A percentile compares a stretch with the other conserved stretches of the same genome.
Evolutionary conservation across 305 asterid genomes (phyloP).

Genomic region (Fraxinus floribunda): DNA sequence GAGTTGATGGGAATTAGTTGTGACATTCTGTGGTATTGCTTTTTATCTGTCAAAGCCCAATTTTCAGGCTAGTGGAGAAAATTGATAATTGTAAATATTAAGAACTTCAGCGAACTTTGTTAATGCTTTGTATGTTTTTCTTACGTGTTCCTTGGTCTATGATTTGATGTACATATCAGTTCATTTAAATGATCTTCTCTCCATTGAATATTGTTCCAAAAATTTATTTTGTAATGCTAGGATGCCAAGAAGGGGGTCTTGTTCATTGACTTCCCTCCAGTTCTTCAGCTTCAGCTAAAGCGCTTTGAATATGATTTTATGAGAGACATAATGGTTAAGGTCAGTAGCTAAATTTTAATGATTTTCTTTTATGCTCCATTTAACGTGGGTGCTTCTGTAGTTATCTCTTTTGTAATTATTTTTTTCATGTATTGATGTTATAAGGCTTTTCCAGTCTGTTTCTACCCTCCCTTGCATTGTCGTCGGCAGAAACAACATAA

Average conservation of each 20-base stretch:
- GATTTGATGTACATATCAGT: constrained; percentile 7
- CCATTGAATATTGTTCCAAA: constrained; percentile 20
- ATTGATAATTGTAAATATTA: constrained; percentile 7
- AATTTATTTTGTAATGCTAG: constrained; percentile 39
- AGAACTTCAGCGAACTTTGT: constrained; percentile 9
- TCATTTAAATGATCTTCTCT: constrained; percentile 18
- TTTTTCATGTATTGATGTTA: neutral
- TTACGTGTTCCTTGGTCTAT: constrained; percentile 4
- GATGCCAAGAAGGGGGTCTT: constrained; percentile 98
- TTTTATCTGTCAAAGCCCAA: constrained; percentile 13
- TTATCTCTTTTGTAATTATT: neutral
- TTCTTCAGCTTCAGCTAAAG: constrained; percentile 95
- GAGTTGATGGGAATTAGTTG: neutral
- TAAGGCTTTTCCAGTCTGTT: neutral
- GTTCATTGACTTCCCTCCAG: constrained; percentile 96
- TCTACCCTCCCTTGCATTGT: neutral
- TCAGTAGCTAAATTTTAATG: constrained; percentile 35
- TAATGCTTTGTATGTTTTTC: neutral
- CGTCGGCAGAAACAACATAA: neutral
- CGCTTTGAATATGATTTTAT: constrained; percentile 95
- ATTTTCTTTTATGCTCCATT: neutral
- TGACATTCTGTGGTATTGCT: neutral
- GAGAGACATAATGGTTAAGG: constrained; percentile 98
- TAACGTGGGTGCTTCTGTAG: neutral
- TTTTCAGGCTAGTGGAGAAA: constrained; percentile 12